Conservation (phyloP, 1,139 yeast genomes). For the Debaryomyces singareniensis region DNA sequence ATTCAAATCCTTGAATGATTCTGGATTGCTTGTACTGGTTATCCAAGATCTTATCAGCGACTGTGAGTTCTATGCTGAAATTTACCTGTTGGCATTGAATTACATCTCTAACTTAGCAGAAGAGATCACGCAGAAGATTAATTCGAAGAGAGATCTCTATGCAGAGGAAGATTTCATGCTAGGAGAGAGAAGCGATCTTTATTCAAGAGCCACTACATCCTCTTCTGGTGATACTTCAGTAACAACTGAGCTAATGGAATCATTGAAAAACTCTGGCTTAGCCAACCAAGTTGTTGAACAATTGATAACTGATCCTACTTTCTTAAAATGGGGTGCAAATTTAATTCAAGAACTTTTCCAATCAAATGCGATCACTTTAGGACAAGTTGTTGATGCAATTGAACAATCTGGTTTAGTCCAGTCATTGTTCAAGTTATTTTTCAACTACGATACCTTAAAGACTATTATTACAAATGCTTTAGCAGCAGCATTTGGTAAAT, state of each 20-base stretch:
- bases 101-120: slow-evolving; percentile 26
- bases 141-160: slow-evolving; percentile 15
- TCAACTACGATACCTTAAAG: slow-evolving; percentile 34
- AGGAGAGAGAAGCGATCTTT: slow-evolving; percentile 5
- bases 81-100: slow-evolving; percentile 29
- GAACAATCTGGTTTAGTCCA: slow-evolving; percentile 35
- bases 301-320: slow-evolving; percentile 34
- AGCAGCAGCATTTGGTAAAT: slow-evolving; percentile 40
- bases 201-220: slow-evolving; percentile 3
- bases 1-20: slow-evolving; percentile 36
- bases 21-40: slow-evolving; percentile 38
- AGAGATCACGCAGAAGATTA: slow-evolving; percentile 18
- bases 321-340: slow-evolving; percentile 36
- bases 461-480: slow-evolving; percentile 39
- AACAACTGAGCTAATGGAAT: slow-evolving; percentile 36
- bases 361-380: slow-evolving; percentile 23
- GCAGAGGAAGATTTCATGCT: slow-evolving; percentile 5
- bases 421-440: slow-evolving; percentile 32
- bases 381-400: slow-evolving; percentile 25
- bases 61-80: slow-evolving; percentile 37
- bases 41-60: slow-evolving; percentile 32
- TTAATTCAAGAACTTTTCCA: slow-evolving; percentile 28
- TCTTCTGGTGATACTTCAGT: slow-evolving; percentile 9
- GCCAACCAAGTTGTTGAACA: slow-evolving; percentile 35
- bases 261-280: slow-evolving; percentile 41